Conservation (phyloP, 75 land plant species). For the Picea glauca region DNA sequence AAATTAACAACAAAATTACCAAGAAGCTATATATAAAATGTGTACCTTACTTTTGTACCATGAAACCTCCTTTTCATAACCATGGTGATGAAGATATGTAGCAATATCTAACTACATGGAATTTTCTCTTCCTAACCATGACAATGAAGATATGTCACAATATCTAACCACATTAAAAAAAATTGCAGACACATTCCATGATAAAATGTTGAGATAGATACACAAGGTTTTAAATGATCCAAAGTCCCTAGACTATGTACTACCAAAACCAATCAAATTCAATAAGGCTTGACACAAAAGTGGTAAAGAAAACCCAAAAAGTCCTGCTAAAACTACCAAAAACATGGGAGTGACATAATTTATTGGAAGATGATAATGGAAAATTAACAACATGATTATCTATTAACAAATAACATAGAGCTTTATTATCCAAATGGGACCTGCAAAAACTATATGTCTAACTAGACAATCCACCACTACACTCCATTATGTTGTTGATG, state of each 20-base stretch:
- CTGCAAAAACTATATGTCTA: too few relatives aligned
- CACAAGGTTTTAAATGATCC: too few relatives aligned
- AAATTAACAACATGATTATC: too few relatives aligned
- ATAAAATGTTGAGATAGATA: background rate
- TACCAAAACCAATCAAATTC: background rate
- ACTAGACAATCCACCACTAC: too few relatives aligned
- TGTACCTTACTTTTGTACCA: conserved; percentile 27
- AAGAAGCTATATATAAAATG: too few relatives aligned
- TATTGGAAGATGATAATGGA: background rate
- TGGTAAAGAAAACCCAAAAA: background rate
- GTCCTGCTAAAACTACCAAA: background rate
- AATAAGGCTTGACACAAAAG: background rate
- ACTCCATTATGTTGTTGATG: too few relatives aligned
- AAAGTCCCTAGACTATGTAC: background rate
- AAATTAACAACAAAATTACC: too few relatives aligned
- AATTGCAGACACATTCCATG: conserved; percentile 26
- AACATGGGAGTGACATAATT: background rate
- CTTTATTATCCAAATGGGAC: too few relatives aligned
- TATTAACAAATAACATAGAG: too few relatives aligned
- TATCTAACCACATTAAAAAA: conserved; percentile 42
- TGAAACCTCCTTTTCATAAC: conserved; percentile 83
- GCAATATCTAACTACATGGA: too few relatives aligned
- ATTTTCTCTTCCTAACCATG: too few relatives aligned
- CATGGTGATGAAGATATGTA: conserved; percentile 59
- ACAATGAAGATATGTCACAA: too few relatives aligned